These are phyloP conservation scores for Claviceps humidiphila DNA, from an alignment of 2,329 filamentous ascomycete species.

Conservation along the genomic window DNA sequence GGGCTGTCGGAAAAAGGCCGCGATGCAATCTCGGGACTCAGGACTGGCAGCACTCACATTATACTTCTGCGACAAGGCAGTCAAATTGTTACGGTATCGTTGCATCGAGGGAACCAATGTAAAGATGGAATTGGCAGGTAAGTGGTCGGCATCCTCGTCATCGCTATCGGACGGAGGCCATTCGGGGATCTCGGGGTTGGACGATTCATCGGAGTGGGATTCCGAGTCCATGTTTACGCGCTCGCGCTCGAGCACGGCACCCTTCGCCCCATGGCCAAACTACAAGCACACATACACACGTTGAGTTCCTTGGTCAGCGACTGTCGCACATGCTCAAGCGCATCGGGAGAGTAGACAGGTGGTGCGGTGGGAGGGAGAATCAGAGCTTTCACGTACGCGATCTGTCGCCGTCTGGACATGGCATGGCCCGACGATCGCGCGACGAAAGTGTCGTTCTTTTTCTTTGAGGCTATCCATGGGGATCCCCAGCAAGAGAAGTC, in stretches of 20 bases:
- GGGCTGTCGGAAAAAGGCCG: too few species aligned
- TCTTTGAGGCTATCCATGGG: conserved; percentile 7
- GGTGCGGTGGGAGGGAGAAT: not conserved
- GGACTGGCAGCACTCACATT: conserved; percentile 26
- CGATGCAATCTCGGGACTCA: too few species aligned
- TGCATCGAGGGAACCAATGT: conserved; percentile 21
- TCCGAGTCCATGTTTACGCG: conserved; percentile 9
- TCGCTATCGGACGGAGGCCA: conserved; percentile 17
- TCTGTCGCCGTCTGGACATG: conserved; percentile 23
- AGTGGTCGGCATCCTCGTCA: conserved; percentile 8
- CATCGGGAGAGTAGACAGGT: too few species aligned
- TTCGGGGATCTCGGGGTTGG: conserved; percentile 8
- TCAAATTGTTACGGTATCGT: conserved; percentile 39
- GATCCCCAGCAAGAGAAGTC: not conserved
- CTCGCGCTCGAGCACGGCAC: conserved; percentile 23
- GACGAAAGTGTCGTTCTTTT: conserved; percentile 9
- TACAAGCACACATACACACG: conserved; percentile 6
- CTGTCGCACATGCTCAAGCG: not conserved
- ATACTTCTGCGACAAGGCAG: conserved; percentile 41
- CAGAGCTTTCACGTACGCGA: conserved; percentile 16
- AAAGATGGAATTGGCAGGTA: conserved; percentile 14
- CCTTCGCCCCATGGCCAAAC: conserved; percentile 24
- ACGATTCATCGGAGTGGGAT: conserved; percentile 8
- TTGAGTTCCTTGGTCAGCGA: not conserved
- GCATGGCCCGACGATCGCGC: conserved; percentile 22